Evolutionary conservation across 345 rosid species (phyloP).

Genomic region (Angophora floribunda): DNA sequence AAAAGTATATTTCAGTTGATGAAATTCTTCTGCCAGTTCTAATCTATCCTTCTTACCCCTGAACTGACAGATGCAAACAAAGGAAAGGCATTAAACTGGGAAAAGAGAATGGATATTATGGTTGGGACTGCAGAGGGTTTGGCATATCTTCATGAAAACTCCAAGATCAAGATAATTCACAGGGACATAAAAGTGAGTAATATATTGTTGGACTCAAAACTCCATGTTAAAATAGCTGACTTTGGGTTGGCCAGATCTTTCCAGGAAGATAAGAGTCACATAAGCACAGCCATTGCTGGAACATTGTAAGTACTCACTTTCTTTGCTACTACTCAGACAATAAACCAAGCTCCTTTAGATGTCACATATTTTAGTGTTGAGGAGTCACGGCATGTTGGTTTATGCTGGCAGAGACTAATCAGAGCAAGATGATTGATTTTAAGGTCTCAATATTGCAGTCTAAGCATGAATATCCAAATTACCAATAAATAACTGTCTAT

Average conservation of each 20-base stretch:
- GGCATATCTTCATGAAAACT: conserved; percentile 74
- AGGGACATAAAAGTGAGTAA: conserved; percentile 93
- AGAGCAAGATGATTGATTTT: neutral
- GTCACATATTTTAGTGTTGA: neutral
- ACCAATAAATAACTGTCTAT: neutral
- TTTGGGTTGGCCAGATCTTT: conserved; percentile 93
- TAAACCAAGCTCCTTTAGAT: neutral
- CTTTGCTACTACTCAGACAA: neutral
- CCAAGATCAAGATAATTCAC: conserved; percentile 62
- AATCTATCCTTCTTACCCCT: neutral
- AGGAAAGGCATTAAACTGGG: conserved; percentile 67
- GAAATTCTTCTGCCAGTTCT: neutral
- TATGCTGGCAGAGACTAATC: neutral
- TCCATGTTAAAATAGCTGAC: conserved; percentile 91
- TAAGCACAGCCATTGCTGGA: conserved; percentile 97
- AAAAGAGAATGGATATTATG: conserved; percentile 44
- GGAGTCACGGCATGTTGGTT: neutral
- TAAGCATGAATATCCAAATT: neutral
- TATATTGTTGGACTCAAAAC: conserved; percentile 61
- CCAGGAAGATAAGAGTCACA: conserved; percentile 86
- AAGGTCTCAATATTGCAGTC: neutral
- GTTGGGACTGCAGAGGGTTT: conserved; percentile 88
- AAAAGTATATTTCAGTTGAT: neutral
- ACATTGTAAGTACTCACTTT: conserved; percentile 53
- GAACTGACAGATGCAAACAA: conserved; percentile 41